Base-by-base conservation (phyloP, 2,329 filamentous ascomycete genomes). In the Beauveria medogensis region DNA sequence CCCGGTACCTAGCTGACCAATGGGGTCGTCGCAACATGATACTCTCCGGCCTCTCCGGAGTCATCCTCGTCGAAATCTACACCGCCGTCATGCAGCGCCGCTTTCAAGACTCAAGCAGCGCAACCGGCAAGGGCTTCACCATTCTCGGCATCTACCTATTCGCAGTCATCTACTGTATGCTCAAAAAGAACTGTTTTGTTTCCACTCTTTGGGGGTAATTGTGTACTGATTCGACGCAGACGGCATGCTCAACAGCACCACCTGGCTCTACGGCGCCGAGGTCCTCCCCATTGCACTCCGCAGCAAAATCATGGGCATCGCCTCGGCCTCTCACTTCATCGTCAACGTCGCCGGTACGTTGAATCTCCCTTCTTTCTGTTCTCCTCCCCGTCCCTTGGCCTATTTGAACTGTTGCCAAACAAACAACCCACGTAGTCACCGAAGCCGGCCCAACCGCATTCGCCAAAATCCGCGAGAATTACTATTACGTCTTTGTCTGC, bases 1-100 rank as follows among this genome's bases (percentile, higher is more conserved):
- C 80, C 0, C 73, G 74, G 47, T 83, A 73, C 63, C 69, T 85
- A 12, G 78, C 78, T 1, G 82, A 84, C 67, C 80, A 81, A 68
- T 85, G 82, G 82, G 82, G 82, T 48, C 80, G 82, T 41, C 76
- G 82, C 62, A 83, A 82, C 52, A 84, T 85, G 82, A 75, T 85
- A 12, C 67, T 85, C 6, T 65, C 80, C 2, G 82, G 82, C 6
- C 67, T 85, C 3, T 65, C 69, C 5, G 78, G 80, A 1, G 75
- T 85, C 47, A 73, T 84, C 16, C 14, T 83, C n/a, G 77, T 82
- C 53, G 80, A 84, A 65, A 83, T 84, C 57, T 85, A 85, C 64
- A 75, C 81, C 0, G 80, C 82, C 1, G 77, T 84, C 47, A 84
- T 85, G 80, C 82, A 85, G 69, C 73, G 75, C 30, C 68, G 77